Evolutionary conservation across 2,329 filamentous ascomycete species (phyloP).

Genomic region (Claviceps citrina): DNA sequence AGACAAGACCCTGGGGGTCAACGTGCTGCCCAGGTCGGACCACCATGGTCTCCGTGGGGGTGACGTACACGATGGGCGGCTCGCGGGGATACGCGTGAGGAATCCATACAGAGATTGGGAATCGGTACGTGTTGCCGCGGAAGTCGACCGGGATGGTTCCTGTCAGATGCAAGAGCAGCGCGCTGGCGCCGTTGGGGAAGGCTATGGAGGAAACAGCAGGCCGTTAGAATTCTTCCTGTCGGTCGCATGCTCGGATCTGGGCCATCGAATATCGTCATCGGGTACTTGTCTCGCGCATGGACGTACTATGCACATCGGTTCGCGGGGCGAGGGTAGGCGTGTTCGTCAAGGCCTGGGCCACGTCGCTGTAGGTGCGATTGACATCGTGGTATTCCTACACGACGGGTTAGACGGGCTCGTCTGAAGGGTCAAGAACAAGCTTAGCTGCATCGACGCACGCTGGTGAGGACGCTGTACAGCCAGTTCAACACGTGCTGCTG

Average conservation of each 20-base stretch:
- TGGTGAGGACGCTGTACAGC: constrained; percentile 82
- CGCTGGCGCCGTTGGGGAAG: constrained; percentile 74
- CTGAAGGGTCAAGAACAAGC: constrained; percentile 1
- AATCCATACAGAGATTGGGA: constrained; percentile 85
- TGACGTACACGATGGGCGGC: constrained; percentile 76
- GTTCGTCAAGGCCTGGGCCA: constrained; percentile 64
- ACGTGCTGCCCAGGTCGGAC: constrained; percentile 90
- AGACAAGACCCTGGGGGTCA: constrained; percentile 79
- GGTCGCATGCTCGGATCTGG: not conserved
- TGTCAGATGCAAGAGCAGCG: constrained; percentile 69
- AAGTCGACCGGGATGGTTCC: constrained; percentile 88
- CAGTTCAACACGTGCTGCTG: constrained; percentile 85
- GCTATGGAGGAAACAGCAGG: constrained; percentile 36
- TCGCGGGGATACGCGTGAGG: constrained; percentile 81
- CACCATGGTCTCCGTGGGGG: constrained; percentile 73
- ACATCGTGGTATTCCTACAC: constrained; percentile 80
- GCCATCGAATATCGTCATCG: too few species aligned
- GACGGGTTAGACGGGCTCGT: too few species aligned
- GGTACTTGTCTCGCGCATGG: constrained; percentile 1
- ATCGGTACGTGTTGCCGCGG: constrained; percentile 75
- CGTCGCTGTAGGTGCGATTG: constrained; percentile 82
- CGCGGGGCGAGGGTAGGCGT: constrained; percentile 68
- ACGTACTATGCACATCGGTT: constrained; percentile 88
- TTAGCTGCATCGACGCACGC: constrained; percentile 30
- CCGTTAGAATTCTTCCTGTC: constrained; percentile 3